Conservation (phyloP, 352 stramenopile genomes). For the Elongisporangium prolatum region DNA sequence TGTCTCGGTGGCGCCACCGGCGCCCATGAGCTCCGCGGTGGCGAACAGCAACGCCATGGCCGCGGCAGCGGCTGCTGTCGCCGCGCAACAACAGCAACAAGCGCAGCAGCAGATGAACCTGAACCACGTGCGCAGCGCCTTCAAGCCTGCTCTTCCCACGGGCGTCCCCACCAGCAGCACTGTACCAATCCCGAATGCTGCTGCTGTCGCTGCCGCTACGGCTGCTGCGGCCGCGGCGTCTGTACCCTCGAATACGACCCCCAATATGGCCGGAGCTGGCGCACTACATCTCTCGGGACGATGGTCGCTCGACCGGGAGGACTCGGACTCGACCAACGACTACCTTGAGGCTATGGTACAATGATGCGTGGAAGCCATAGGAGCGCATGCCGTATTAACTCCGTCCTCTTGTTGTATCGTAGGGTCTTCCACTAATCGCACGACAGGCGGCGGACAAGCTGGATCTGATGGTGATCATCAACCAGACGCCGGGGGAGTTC, state of each 20-base stretch:
- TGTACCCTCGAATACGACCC: conserved; percentile 11
- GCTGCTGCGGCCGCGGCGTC: conserved; percentile 16
- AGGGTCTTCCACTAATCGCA: conserved; percentile 79
- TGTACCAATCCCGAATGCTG: conserved; percentile 22
- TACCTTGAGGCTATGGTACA: conserved; percentile 84
- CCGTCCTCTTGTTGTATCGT: not conserved
- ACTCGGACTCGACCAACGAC: conserved; percentile 88
- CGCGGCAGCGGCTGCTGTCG: conserved; percentile 18
- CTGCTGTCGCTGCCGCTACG: conserved; percentile 12
- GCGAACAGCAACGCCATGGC: conserved; percentile 21
- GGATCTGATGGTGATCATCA: conserved; percentile 88
- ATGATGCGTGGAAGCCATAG: not conserved
- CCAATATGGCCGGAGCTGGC: conserved; percentile 68
- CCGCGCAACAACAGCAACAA: conserved; percentile 15
- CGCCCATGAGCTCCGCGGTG: conserved; percentile 1
- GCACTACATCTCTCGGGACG: conserved; percentile 79
- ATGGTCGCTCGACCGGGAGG: conserved; percentile 81
- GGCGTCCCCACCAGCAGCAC: conserved; percentile 8
- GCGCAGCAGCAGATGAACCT: conserved; percentile 41
- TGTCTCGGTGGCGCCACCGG: conserved; percentile 16
- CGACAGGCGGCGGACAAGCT: conserved; percentile 85
- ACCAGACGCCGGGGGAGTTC: conserved; percentile 78
- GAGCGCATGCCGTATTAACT: conserved; percentile 1
- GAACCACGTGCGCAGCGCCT: conserved; percentile 66
- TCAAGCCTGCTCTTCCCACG: conserved; percentile 51